A percentile compares a stretch with the other conserved stretches of the same genome.
phyloP scores from a whole-genome alignment of 2,329 filamentous ascomycete genomes.

The Fusarium decemcellulare region DNA sequence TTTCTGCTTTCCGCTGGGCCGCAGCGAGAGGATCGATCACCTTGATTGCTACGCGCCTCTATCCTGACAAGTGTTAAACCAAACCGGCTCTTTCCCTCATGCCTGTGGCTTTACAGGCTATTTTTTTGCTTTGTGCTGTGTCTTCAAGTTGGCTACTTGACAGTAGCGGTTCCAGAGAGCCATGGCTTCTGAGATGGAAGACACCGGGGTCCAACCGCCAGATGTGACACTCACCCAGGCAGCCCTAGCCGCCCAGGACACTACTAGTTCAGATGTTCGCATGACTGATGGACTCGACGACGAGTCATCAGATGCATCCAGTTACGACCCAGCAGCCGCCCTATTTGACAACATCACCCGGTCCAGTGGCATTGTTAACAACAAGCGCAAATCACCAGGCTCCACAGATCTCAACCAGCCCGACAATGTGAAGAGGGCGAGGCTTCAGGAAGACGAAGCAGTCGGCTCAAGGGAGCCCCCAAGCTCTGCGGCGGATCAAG shows the following conservation, averaged over 20 bases:
- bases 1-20: conserved; percentile 10
- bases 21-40: conserved; percentile 14
- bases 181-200: conserved; percentile 28
- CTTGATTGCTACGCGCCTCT: conserved; percentile 16
- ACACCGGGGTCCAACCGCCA: conserved; percentile 11
- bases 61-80: conserved; percentile 44
- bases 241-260: conserved; percentile 20
- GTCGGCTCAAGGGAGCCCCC: conserved; percentile 17
- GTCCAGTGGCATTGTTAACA: conserved; percentile 17
- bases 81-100: conserved; percentile 5
- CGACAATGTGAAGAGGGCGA: conserved; percentile 38
- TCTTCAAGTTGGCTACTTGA: background rate
- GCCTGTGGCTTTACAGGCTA: conserved; percentile 29
- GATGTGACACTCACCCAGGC: conserved; percentile 25
- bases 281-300: conserved; percentile 23
- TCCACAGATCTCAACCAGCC: conserved; percentile 22
- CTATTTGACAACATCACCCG: conserved; percentile 22
- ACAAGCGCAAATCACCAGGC: conserved; percentile 40
- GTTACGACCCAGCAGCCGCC: conserved; percentile 26
- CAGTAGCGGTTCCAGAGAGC: conserved; percentile 16
- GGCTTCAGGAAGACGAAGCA: conserved; percentile 31
- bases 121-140: conserved; percentile 14
- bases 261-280: conserved; percentile 21
- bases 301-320: conserved; percentile 31
- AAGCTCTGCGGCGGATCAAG: conserved; percentile 31